Conservation (phyloP, 441 rosid species). For the Erodium chrysanthum region DNA sequence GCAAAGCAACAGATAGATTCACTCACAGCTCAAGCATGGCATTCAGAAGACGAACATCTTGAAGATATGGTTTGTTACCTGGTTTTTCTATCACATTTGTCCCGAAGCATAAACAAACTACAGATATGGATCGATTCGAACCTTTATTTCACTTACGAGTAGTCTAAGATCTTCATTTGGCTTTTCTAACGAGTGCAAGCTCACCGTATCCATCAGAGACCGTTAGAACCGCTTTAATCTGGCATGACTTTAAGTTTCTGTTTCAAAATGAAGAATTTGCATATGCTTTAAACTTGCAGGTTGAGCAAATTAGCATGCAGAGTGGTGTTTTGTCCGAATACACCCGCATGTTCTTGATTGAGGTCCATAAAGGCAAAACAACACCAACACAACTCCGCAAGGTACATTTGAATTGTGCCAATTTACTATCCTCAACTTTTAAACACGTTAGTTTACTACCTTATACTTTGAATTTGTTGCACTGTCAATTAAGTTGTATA, state of each 20-base stretch:
- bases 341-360: slow-evolving; percentile 53
- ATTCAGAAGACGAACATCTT: slow-evolving; percentile 53
- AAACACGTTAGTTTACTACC: too few species aligned
- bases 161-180: background rate
- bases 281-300: slow-evolving; percentile 31
- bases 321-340: slow-evolving; percentile 59
- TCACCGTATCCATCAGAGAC: too few species aligned
- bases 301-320: slow-evolving; percentile 52
- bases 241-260: background rate
- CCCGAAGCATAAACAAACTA: background rate
- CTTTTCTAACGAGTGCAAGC: too few species aligned
- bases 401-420: slow-evolving; percentile 22
- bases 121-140: background rate
- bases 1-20: slow-evolving; percentile 67
- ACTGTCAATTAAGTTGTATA: too few species aligned
- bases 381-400: slow-evolving; percentile 21
- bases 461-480: too few species aligned
- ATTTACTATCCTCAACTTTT: too few species aligned
- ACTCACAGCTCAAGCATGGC: slow-evolving; percentile 86
- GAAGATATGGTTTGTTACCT: slow-evolving; percentile 52
- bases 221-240: too few species aligned
- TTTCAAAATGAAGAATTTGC: background rate
- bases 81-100: background rate
- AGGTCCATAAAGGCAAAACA: slow-evolving; percentile 31
- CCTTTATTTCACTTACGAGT: background rate